These are phyloP conservation scores for Rhodotorula sp. DNA, from an alignment of 1,284 basidiomycete genomes.

Conservation along the genomic window DNA sequence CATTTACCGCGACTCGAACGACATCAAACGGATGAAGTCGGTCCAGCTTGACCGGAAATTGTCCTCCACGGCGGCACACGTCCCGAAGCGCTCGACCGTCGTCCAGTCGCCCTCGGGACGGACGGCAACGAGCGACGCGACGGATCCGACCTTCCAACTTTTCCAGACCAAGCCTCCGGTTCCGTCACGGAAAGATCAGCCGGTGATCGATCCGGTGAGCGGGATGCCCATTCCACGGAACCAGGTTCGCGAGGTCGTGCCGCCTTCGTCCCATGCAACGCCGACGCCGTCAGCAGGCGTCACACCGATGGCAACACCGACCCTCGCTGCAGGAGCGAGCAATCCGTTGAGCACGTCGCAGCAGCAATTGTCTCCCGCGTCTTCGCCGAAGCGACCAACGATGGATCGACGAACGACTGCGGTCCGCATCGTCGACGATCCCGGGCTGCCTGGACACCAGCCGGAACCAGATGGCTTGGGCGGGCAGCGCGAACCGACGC, in stretches of 20 bases:
- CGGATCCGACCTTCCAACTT: constrained; percentile 50
- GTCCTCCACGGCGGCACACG: constrained; percentile 78
- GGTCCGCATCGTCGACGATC: constrained; percentile 45
- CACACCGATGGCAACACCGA: background rate
- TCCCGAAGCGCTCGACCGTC: constrained; percentile 92
- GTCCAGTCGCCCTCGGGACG: constrained; percentile 93
- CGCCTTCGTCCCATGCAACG: background rate
- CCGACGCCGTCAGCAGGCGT: background rate
- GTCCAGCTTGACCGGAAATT: constrained; percentile 92
- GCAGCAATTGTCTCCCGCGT: constrained; percentile 29
- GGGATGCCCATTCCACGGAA: constrained; percentile 50
- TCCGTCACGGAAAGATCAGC: constrained; percentile 42
- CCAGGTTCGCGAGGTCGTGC: constrained; percentile 21
- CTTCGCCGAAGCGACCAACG: constrained; percentile 36
- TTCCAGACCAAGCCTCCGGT: constrained; percentile 39
- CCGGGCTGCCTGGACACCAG: background rate
- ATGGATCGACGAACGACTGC: constrained; percentile 44
- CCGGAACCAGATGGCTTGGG: constrained; percentile 21
- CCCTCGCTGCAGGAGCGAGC: background rate
- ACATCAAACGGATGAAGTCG: constrained; percentile 89
- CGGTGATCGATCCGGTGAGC: constrained; percentile 38
- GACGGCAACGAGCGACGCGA: constrained; percentile 65
- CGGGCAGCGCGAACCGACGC: constrained; percentile 39
- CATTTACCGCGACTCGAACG: constrained; percentile 76
- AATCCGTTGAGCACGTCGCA: background rate